A percentile compares a stretch with the other conserved stretches of the same genome.
phyloP scores from a whole-genome alignment of 257 asterid genomes.

The Salvia hispanica region DNA sequence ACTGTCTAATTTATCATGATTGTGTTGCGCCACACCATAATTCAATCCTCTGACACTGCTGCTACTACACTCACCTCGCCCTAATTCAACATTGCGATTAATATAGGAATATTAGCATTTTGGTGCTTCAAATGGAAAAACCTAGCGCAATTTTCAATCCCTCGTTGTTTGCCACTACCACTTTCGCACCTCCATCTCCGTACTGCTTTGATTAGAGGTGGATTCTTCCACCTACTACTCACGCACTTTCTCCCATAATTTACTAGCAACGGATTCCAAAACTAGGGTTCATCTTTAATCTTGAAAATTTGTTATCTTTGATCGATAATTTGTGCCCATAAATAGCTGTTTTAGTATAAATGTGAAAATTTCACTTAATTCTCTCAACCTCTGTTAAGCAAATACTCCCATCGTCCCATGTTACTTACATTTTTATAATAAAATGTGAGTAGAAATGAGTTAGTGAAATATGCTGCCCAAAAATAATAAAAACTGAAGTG shows the following conservation, averaged over 20 bases:
- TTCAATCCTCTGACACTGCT: slow-evolving; percentile 32
- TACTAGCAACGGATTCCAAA: background rate
- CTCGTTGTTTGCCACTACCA: slow-evolving; percentile 49
- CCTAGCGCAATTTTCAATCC: slow-evolving; percentile 19
- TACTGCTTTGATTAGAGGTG: background rate
- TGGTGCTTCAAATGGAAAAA: slow-evolving; percentile 35
- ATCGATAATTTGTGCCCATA: no score
- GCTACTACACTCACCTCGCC: no score
- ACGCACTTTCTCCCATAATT: background rate
- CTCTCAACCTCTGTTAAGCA: no score
- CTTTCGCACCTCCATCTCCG: slow-evolving; percentile 5
- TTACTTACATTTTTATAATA: no score
- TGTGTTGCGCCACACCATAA: slow-evolving; percentile 47
- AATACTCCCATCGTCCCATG: no score
- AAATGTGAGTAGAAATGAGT: no score
- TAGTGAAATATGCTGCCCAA: no score
- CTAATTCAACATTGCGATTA: background rate
- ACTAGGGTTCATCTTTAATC: no score
- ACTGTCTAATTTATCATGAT: slow-evolving; percentile 63
- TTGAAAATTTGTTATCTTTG: no score
- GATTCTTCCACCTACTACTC: background rate
- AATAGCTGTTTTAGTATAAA: no score
- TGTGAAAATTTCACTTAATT: no score
- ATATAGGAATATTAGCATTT: slow-evolving; percentile 25
- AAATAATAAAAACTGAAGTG: no score